Base-by-base conservation (phyloP, 352 stramenopile species). In the Globisporangium iwayamae region DNA sequence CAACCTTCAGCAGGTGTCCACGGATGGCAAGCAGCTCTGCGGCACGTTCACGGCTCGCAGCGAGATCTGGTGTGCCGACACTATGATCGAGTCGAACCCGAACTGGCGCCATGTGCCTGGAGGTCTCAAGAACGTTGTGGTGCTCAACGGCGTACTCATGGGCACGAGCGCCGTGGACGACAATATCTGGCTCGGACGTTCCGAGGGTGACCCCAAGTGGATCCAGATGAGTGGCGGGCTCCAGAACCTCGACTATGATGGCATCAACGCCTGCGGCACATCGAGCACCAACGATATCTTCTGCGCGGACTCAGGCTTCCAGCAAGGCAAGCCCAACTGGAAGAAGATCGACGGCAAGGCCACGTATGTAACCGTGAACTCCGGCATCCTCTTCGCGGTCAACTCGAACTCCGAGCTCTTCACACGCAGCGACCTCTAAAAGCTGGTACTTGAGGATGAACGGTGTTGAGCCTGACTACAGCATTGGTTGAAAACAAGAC, bases 21-120 rank as follows among this genome's bases (percentile, higher is more conserved):
- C 58, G 10, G 66, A 76, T 38, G 69, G 69, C 57, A 72, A 75
- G 50, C 61, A 72, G 43, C 50, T 76, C 45, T 76, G 69, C 32
- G 69, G 52, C 11, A 43, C 48, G n/a, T 68, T 57, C 62, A 20
- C 13, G 5, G 36, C 0, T 6, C 39, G 39, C 34, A 53, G 70
- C 60, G 54, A 71, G 32, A 63, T 76, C 53, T 76, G 47, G 58
- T 76, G 69, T 50, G 69, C 69, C n/a, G 66, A 75, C 45, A 25
- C 41, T 22, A 36, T 60, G 28, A 60, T 76, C 43, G 60, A 51
- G 16, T 34, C 47, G 43, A 64, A 51, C 30, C 62, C 64, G 1
- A 62, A 65, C 18, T 69, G 64, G 57, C 38, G 38, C 13, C 18
- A 25, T 7, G 20, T 65, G 3, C 6, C 41, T 10, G 58, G 64